A percentile compares a stretch with the other conserved stretches of the same genome.
Conservation (phyloP, 257 asterid species). For the Jasminum sambac region DNA sequence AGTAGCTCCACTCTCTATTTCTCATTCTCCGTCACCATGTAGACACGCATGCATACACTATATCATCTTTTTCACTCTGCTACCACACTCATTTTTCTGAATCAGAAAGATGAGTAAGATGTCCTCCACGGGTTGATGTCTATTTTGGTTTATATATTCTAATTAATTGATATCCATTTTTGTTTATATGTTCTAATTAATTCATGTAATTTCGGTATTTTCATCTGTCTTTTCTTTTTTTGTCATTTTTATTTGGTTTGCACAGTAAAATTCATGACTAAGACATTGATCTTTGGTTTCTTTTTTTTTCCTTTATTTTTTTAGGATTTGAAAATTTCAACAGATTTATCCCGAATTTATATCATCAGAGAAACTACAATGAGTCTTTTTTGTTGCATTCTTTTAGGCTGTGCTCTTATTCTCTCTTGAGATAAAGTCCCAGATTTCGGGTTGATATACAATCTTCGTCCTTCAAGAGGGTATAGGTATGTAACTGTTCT, state of each 20-base stretch:
- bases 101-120: slow-evolving; percentile 34
- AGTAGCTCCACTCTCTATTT: background rate
- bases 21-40: background rate
- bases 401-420: too few species aligned
- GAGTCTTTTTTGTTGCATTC: too few species aligned
- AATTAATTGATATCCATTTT: too few species aligned
- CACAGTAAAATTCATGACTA: background rate
- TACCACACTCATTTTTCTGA: background rate
- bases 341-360: slow-evolving; percentile 33
- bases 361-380: too few species aligned
- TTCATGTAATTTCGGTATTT: background rate
- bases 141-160: slow-evolving; percentile 3
- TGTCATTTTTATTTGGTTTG: slow-evolving; percentile 7
- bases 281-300: background rate
- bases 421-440: too few species aligned
- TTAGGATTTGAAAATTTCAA: slow-evolving; percentile 33
- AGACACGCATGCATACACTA: slow-evolving; percentile 7
- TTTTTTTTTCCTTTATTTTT: background rate
- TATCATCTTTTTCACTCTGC: background rate
- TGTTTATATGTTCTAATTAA: background rate
- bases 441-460: too few species aligned
- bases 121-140: background rate
- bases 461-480: too few species aligned
- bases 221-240: background rate
- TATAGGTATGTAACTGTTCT: too few species aligned